phyloP scores from a whole-genome alignment of 2,329 filamentous ascomycete genomes.

The Eutypella sp. region DNA sequence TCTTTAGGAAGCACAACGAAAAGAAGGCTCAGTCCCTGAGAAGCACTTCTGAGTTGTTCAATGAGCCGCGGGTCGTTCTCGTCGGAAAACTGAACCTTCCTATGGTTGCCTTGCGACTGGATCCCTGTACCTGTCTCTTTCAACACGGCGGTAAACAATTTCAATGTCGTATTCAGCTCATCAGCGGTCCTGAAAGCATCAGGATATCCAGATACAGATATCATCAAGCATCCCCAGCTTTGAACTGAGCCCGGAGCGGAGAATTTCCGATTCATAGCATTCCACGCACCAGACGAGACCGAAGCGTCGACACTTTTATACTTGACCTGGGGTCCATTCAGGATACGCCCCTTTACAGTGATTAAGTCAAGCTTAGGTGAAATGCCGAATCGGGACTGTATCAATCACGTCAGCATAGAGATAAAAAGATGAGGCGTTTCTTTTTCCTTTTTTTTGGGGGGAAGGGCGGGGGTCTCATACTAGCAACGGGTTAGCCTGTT shows the following conservation, averaged over 20 bases:
- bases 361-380: slow-evolving; percentile 45
- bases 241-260: slow-evolving; percentile 33
- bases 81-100: slow-evolving; percentile 1
- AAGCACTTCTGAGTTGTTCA: slow-evolving; percentile 13
- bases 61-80: background rate
- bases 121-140: background rate
- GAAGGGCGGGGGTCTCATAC: slow-evolving; percentile 23
- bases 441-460: too few relatives aligned
- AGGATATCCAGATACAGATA: slow-evolving; percentile 3
- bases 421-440: too few relatives aligned
- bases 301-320: slow-evolving; percentile 33
- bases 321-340: slow-evolving; percentile 45
- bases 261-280: slow-evolving; percentile 33
- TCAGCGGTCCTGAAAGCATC: background rate
- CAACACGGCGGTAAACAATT: background rate
- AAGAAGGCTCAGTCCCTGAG: slow-evolving; percentile 34
- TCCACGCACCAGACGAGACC: background rate
- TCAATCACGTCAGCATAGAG: too few relatives aligned
- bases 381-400: slow-evolving; percentile 47
- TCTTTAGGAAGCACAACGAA: slow-evolving; percentile 41
- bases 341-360: slow-evolving; percentile 58
- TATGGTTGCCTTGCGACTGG: background rate
- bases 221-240: slow-evolving; percentile 34
- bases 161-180: background rate
- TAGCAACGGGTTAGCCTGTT: slow-evolving; percentile 31